These are phyloP conservation scores for Sporothrix brunneoviolacea DNA, from an alignment of 2,329 filamentous ascomycete species.

Conservation along the genomic window DNA sequence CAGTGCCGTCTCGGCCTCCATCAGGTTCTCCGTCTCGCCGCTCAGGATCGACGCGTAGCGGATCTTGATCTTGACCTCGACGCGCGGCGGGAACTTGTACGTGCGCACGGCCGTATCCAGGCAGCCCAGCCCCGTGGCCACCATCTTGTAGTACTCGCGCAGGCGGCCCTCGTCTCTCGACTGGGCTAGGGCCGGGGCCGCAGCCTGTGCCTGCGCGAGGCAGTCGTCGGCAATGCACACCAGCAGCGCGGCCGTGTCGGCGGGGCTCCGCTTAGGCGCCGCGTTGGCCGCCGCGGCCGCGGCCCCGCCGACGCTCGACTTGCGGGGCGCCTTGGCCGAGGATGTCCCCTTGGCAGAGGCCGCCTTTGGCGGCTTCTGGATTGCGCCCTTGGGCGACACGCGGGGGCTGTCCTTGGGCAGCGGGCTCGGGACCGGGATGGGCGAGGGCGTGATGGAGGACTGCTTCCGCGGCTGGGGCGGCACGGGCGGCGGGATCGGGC, in stretches of 20 bases:
- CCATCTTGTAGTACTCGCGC: conserved; percentile 63
- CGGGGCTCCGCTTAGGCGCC: conserved; percentile 32
- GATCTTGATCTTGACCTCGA: conserved; percentile 62
- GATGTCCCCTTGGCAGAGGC: background rate
- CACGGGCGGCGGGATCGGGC: conserved; percentile 12
- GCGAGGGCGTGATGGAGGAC: conserved; percentile 13
- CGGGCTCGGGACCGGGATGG: conserved; percentile 14
- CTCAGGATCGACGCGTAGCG: conserved; percentile 65
- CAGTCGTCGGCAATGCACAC: conserved; percentile 72
- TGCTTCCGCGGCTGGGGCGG: background rate
- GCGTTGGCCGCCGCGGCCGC: conserved; percentile 23
- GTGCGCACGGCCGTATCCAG: conserved; percentile 63
- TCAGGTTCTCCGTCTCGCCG: conserved; percentile 70
- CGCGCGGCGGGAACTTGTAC: conserved; percentile 52
- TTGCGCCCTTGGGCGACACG: conserved; percentile 16
- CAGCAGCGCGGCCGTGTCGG: conserved; percentile 53
- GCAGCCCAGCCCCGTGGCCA: conserved; percentile 66
- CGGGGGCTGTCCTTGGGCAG: conserved; percentile 15
- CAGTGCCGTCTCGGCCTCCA: conserved; percentile 65
- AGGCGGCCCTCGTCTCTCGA: conserved; percentile 45
- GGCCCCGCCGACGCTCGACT: conserved; percentile 22
- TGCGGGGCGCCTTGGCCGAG: conserved; percentile 14
- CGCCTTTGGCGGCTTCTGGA: conserved; percentile 16
- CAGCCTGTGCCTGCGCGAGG: conserved; percentile 56
- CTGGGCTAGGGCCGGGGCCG: conserved; percentile 42